Base-by-base conservation (phyloP, 768 basidiomycete species). In the Kwoniella shandongensis region DNA sequence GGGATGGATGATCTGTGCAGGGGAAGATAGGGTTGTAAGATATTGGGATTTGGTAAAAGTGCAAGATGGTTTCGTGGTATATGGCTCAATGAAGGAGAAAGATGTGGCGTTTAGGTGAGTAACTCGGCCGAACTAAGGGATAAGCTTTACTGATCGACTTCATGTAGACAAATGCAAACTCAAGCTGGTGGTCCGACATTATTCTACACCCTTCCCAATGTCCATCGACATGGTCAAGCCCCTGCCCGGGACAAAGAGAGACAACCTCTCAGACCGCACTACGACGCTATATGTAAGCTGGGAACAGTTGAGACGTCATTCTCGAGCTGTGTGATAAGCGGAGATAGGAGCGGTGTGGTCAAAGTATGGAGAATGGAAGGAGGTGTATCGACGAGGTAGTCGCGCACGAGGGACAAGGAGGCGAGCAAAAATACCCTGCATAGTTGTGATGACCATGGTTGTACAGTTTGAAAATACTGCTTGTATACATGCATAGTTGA, bases 281-380 rank as follows among this genome's bases (percentile, higher is more conserved):
- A 91, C 65, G 93, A 98, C 70, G 84, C 91, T 1, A 84, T 98
- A 18, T 91, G 88, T 4, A 85, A 88, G 1, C 76, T 99, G 32
- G 85, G 85, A 0, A 88, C 87, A 62, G 85, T 99, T 51, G 91
- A 96, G 62, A 87, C 92, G 0, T 91, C 94, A 1, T 97, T 97
- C 78, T 83, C 89, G 52, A 91, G 91, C 23, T 89, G 91, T 1
- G 83, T 96, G 44, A 83, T 97, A n/a, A 91, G 88, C 61, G 94
- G 88, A 1, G 94, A 98, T 74, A 81, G 90, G 44, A 82, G 86
- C 20, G 96, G 96, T 2, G 85, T 86, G 18, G 82, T 98, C 63
- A 97, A 96, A 75, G 88, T 96, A 0, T 98, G 78, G 72, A 64
- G 77, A 39, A 59, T 79, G 26, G 76, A 78, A 25, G 48, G 49